Conservation (phyloP, 2,329 filamentous ascomycete genomes). For the Claviceps africana region DNA sequence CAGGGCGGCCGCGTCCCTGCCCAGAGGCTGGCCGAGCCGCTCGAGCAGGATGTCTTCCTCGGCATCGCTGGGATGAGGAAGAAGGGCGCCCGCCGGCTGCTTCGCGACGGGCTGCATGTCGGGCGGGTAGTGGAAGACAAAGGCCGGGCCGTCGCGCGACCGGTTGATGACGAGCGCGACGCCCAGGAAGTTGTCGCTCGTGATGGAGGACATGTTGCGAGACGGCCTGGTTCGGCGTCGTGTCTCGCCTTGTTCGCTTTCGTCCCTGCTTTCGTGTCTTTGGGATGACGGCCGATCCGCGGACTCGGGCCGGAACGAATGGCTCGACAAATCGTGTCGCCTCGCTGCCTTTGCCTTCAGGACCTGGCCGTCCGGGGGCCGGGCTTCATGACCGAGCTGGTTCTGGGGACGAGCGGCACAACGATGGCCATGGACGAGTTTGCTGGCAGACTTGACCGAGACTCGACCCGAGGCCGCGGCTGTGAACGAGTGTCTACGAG, state of each 20-base stretch:
- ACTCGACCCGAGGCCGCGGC: neutral
- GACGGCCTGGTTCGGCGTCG: neutral
- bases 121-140: conserved; percentile 84
- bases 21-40: conserved; percentile 26
- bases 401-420: too few species aligned
- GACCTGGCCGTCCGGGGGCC: neutral
- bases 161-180: conserved; percentile 62
- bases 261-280: neutral
- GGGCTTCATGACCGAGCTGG: neutral
- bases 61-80: conserved; percentile 10
- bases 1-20: conserved; percentile 18
- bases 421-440: neutral
- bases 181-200: conserved; percentile 46
- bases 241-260: too few species aligned
- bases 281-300: neutral
- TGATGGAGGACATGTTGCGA: conserved; percentile 33
- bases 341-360: neutral
- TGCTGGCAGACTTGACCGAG: neutral
- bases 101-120: conserved; percentile 26
- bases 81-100: conserved; percentile 16
- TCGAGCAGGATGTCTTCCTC: conserved; percentile 39
- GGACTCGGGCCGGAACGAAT: too few species aligned
- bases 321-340: neutral
- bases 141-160: conserved; percentile 63
- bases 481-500: too few species aligned